Percentiles rank a stretch among this genome's conserved stretches.
These are phyloP conservation scores for Cantharellus cinnabarinus DNA, from an alignment of 768 basidiomycete genomes.

Conservation along the genomic window DNA sequence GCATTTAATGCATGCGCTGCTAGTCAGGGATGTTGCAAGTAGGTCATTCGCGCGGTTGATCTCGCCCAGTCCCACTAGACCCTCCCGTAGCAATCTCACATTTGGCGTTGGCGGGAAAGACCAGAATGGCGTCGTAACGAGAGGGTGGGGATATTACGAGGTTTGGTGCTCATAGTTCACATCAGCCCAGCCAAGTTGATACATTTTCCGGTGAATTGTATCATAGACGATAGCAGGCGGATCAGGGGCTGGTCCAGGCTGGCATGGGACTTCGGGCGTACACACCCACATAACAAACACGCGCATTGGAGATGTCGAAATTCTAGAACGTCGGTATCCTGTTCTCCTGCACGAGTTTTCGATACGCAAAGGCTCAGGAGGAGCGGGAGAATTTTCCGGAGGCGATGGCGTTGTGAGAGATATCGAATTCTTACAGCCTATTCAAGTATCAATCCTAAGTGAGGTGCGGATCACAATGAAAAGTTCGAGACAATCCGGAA, in stretches of 20 bases:
- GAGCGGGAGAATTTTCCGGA: constrained; percentile 50
- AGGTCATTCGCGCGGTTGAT: constrained; percentile 12
- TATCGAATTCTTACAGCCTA: constrained; percentile 56
- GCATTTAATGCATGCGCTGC: constrained; percentile 85
- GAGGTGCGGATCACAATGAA: constrained; percentile 31
- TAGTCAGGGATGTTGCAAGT: constrained; percentile 89
- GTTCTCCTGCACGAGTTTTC: constrained; percentile 76
- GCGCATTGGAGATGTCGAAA: constrained; percentile 82
- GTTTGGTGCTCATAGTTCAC: constrained; percentile 15
- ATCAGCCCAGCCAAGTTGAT: not conserved
- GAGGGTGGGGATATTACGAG: constrained; percentile 86
- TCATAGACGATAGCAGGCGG: constrained; percentile 80
- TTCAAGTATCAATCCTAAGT: constrained; percentile 76
- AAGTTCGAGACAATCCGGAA: not conserved
- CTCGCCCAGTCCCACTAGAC: not conserved
- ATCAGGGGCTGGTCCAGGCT: constrained; percentile 69
- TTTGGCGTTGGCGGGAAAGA: constrained; percentile 82
- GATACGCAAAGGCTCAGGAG: constrained; percentile 46
- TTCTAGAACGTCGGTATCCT: constrained; percentile 83
- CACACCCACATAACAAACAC: constrained; percentile 91
- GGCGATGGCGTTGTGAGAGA: constrained; percentile 75
- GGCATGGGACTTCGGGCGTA: constrained; percentile 86
- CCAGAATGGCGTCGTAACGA: constrained; percentile 46
- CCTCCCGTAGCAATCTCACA: constrained; percentile 46
- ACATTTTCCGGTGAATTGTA: constrained; percentile 5